These are phyloP conservation scores for Linnemannia exigua DNA, from an alignment of 192 early-diverging fungal species.

Conservation along the genomic window DNA sequence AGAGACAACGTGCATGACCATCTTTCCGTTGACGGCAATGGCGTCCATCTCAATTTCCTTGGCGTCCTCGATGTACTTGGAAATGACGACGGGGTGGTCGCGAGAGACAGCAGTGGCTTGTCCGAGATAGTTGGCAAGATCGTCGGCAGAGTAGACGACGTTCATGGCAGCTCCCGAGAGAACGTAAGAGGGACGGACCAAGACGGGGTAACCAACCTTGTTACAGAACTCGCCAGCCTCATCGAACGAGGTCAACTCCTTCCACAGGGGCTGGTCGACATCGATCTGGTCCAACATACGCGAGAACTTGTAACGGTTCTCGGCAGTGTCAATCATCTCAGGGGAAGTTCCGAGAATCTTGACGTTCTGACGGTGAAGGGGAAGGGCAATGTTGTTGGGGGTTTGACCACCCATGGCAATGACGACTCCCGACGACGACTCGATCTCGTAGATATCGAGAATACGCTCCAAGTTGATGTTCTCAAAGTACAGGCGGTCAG, in stretches of 20 bases:
- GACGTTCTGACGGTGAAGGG: slow-evolving; percentile 78
- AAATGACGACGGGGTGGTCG: slow-evolving; percentile 97
- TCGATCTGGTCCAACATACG: too few relatives aligned
- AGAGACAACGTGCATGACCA: slow-evolving; percentile 90
- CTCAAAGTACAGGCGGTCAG: slow-evolving; percentile 99
- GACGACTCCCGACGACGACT: slow-evolving; percentile 86
- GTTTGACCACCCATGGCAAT: slow-evolving; percentile 96
- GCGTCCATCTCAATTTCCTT: slow-evolving; percentile 97
- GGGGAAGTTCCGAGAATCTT: slow-evolving; percentile 95
- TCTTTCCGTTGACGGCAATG: slow-evolving; percentile 86
- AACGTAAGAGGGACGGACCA: slow-evolving; percentile 96
- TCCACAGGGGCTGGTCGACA: slow-evolving; percentile 98
- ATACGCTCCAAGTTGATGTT: slow-evolving; percentile 95
- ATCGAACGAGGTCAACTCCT: slow-evolving; percentile 86
- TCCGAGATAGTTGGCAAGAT: slow-evolving; percentile 87
- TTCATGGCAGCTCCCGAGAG: slow-evolving; percentile 99
- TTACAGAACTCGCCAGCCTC: slow-evolving; percentile 92
- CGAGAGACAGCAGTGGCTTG: slow-evolving; percentile 94
- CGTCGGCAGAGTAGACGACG: slow-evolving; percentile 88
- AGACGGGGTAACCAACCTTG: slow-evolving; percentile 92
- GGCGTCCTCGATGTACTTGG: slow-evolving; percentile 95
- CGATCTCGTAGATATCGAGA: slow-evolving; percentile 94
- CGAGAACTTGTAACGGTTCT: slow-evolving; percentile 97
- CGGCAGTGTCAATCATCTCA: slow-evolving; percentile 91
- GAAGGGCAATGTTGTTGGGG: slow-evolving; percentile 98